A percentile compares a stretch with the other conserved stretches of the same genome.
These are phyloP conservation scores for Epithemia pelagica DNA, from an alignment of 108 stramenopile species.

Conservation along the genomic window DNA sequence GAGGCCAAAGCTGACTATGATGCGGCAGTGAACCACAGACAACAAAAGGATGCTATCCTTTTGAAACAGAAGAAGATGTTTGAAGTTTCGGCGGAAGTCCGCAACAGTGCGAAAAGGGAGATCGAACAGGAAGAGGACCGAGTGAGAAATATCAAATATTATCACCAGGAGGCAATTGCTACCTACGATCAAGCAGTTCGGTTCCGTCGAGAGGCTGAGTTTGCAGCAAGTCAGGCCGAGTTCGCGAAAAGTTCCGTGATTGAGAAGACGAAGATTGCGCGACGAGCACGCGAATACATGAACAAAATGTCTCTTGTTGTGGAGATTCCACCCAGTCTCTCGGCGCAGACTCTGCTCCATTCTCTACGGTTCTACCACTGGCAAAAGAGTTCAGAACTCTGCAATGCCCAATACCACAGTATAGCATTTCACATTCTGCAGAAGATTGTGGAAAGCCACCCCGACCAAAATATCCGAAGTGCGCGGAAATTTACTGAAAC, in stretches of 20 bases:
- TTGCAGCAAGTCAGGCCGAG: conserved; percentile 17
- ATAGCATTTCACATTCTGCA: conserved; percentile 42
- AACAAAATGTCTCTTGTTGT: conserved; percentile 38
- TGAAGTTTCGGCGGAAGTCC: conserved; percentile 38
- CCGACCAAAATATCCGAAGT: conserved; percentile 27
- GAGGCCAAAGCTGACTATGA: conserved; percentile 35
- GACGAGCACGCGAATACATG: conserved; percentile 64
- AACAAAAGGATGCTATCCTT: conserved; percentile 38
- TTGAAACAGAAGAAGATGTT: conserved; percentile 43
- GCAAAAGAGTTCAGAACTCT: conserved; percentile 56
- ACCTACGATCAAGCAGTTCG: conserved; percentile 50
- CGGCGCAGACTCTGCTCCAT: conserved; percentile 50
- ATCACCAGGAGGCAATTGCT: conserved; percentile 46
- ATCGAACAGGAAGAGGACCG: conserved; percentile 34
- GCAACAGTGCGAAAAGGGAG: conserved; percentile 42
- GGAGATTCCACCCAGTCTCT: conserved; percentile 46
- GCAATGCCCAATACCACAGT: conserved; percentile 55
- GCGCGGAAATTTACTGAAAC: conserved; percentile 51
- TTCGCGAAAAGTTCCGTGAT: conserved; percentile 29
- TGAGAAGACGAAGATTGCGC: conserved; percentile 40
- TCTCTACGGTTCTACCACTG: conserved; percentile 47
- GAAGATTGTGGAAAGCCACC: conserved; percentile 25
- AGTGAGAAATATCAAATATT: conserved; percentile 28
- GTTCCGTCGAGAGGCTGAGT: conserved; percentile 29
- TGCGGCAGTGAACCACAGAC: conserved; percentile 19